Conservation (phyloP, 352 stramenopile genomes). For the Phytopythium kandeliae region DNA sequence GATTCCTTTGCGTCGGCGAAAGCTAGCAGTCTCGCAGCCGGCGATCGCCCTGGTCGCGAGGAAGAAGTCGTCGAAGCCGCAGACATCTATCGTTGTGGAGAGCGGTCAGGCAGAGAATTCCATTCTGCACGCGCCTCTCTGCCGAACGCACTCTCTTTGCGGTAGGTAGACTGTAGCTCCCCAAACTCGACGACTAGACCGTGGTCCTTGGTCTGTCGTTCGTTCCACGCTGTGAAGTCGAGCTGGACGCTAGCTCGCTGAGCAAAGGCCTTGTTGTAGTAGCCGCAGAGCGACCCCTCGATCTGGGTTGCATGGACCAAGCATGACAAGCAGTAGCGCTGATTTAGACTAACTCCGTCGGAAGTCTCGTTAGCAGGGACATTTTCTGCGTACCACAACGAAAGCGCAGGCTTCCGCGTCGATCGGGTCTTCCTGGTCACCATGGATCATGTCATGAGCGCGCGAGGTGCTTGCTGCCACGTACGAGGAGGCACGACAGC, state of each 20-base stretch:
- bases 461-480: no score
- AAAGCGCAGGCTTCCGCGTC: conserved; percentile 27
- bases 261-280: conserved; percentile 57
- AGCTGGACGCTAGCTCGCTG: conserved; percentile 29
- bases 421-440: conserved; percentile 41
- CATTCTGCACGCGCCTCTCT: neutral
- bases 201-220: conserved; percentile 26
- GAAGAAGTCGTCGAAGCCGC: conserved; percentile 53
- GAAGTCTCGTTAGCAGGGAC: no score
- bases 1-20: conserved; percentile 26
- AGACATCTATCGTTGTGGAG: conserved; percentile 31
- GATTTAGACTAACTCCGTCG: no score
- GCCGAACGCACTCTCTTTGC: conserved; percentile 27
- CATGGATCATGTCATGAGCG: no score
- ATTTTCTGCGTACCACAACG: conserved; percentile 41
- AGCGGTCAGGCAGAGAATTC: neutral
- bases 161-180: conserved; percentile 53
- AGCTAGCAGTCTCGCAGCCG: neutral
- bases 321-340: neutral
- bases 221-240: conserved; percentile 46
- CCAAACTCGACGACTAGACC: conserved; percentile 62
- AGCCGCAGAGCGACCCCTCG: conserved; percentile 63
- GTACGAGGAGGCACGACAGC: no score
- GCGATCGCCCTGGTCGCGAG: conserved; percentile 1
- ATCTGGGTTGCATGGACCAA: no score